Conservation (phyloP, 257 asterid species). For the Buddleja alternifolia region DNA sequence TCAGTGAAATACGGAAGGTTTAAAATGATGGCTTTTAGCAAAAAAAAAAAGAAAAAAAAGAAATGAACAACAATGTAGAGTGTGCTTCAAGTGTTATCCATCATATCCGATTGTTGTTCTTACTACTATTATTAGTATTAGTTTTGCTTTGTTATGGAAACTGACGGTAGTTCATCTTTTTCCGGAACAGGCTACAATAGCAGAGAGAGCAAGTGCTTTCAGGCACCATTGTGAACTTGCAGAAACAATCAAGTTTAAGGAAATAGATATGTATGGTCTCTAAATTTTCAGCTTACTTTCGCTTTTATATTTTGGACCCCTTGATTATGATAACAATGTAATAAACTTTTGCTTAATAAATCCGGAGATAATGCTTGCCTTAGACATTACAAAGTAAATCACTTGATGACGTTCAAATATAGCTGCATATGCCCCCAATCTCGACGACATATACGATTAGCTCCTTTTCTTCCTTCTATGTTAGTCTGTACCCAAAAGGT, state of each 20-base stretch:
- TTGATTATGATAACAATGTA: conserved; percentile 16
- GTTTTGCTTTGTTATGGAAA: conserved; percentile 20
- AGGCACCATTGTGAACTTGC: conserved; percentile 84
- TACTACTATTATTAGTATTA: background rate
- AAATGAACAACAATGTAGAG: background rate
- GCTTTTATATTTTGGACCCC: conserved; percentile 20
- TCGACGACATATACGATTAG: too few species aligned
- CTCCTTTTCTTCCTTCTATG: too few species aligned
- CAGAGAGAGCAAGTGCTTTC: conserved; percentile 88
- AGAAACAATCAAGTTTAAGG: conserved; percentile 93
- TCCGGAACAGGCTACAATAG: conserved; percentile 77
- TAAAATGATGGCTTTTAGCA: background rate
- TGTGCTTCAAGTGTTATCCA: conserved; percentile 7
- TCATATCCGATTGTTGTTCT: background rate
- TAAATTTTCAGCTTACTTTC: conserved; percentile 12
- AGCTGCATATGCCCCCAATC: background rate
- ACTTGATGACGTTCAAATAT: background rate
- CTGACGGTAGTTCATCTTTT: conserved; percentile 25
- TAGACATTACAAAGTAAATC: too few species aligned
- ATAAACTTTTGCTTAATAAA: background rate
- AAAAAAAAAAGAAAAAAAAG: background rate
- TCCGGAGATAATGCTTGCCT: background rate
- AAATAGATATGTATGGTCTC: conserved; percentile 87
- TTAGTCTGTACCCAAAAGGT: too few species aligned
- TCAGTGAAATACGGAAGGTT: background rate